Conservation (phyloP, 176 grass and related monocot species). For the Lolium multiflorum region DNA sequence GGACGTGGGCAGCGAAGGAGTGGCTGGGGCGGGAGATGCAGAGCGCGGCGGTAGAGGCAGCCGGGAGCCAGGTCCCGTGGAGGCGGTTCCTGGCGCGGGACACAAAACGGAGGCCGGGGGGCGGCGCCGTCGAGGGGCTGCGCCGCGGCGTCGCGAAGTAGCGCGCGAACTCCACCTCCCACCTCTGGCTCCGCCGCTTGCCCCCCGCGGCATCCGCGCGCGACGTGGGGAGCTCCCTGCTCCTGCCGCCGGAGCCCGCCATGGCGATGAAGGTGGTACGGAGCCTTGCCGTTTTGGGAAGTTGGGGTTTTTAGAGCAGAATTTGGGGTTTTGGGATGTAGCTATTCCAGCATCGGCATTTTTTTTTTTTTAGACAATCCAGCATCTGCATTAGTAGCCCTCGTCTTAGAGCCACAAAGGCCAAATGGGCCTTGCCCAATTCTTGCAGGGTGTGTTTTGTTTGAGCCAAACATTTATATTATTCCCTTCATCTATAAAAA, state of each 20-base stretch:
- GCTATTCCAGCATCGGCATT: not conserved
- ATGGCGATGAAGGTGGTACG: slow-evolving; percentile 27
- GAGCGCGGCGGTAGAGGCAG: slow-evolving; percentile 43
- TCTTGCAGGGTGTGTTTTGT: not conserved
- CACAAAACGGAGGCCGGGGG: slow-evolving; percentile 47
- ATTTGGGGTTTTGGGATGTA: slow-evolving; percentile 17
- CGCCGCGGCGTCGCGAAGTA: slow-evolving; percentile 59
- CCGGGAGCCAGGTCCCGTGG: slow-evolving; percentile 62
- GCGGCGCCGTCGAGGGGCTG: slow-evolving; percentile 22
- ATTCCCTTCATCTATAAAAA: too few species aligned
- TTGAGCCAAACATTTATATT: not conserved
- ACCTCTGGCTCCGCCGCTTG: slow-evolving; percentile 32
- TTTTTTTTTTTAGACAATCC: too few species aligned
- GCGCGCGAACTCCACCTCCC: slow-evolving; percentile 70
- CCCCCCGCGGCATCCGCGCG: not conserved
- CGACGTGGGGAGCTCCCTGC: slow-evolving; percentile 9
- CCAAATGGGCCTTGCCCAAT: too few species aligned
- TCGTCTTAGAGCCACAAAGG: not conserved
- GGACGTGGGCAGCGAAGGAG: slow-evolving; percentile 32
- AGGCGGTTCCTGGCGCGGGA: slow-evolving; percentile 39
- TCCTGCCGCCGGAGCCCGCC: slow-evolving; percentile 7
- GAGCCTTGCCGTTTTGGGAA: not conserved
- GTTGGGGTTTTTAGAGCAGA: slow-evolving; percentile 12
- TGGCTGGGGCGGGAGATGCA: slow-evolving; percentile 36
- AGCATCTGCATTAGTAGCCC: not conserved